A percentile compares a stretch with the other conserved stretches of the same genome.
These are phyloP conservation scores for Gastrolobium bilobum DNA, from an alignment of 306 rosid genomes.

Conservation along the genomic window DNA sequence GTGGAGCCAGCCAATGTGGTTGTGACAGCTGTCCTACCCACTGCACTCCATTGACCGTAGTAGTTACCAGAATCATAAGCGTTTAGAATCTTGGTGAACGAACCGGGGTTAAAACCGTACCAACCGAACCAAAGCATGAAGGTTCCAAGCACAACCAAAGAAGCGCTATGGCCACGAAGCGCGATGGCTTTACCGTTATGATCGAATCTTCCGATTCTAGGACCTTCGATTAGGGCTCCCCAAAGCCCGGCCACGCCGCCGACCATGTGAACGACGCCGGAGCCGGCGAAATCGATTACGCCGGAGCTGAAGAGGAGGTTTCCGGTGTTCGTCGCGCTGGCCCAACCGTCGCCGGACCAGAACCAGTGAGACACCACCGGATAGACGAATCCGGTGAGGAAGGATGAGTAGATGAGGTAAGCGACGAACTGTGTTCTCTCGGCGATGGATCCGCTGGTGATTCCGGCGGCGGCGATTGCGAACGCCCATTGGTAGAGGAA, in stretches of 20 bases:
- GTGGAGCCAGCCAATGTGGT: slow-evolving; percentile 86
- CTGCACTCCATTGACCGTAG: slow-evolving; percentile 93
- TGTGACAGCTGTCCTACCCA: slow-evolving; percentile 92
- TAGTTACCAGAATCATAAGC: slow-evolving; percentile 56
- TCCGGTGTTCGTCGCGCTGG: slow-evolving; percentile 48
- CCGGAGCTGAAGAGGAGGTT: slow-evolving; percentile 66
- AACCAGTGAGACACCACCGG: slow-evolving; percentile 94
- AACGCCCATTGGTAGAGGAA: slow-evolving; percentile 98
- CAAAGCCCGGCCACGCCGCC: slow-evolving; percentile 91
- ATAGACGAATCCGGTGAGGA: slow-evolving; percentile 91
- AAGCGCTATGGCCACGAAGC: slow-evolving; percentile 80
- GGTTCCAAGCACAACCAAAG: slow-evolving; percentile 78
- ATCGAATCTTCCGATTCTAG: slow-evolving; percentile 85
- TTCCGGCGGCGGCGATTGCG: slow-evolving; percentile 96
- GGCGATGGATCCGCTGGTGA: slow-evolving; percentile 91
- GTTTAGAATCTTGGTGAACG: slow-evolving; percentile 65
- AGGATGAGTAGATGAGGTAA: slow-evolving; percentile 78
- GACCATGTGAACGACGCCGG: slow-evolving; percentile 93
- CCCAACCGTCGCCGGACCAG: slow-evolving; percentile 94
- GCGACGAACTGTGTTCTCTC: slow-evolving; percentile 95
- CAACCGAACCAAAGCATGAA: slow-evolving; percentile 97
- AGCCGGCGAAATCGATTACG: slow-evolving; percentile 90
- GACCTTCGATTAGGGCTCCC: slow-evolving; percentile 92
- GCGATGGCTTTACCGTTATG: slow-evolving; percentile 60
- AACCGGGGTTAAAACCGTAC: slow-evolving; percentile 97